phyloP scores from a whole-genome alignment of 805 yeast genomes.

The Metschnikowia matae region DNA sequence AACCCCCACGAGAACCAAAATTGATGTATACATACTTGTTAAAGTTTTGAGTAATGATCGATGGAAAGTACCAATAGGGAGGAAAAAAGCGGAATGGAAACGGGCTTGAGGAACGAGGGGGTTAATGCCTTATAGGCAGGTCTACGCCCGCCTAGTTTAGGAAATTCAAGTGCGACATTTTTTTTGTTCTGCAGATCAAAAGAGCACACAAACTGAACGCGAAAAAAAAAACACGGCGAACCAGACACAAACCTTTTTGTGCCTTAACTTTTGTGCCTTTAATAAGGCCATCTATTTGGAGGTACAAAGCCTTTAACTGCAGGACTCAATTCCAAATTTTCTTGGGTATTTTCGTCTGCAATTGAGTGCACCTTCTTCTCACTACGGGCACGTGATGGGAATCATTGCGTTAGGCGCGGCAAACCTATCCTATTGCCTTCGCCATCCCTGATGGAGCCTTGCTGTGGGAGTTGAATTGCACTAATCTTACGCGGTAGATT shows the following conservation, averaged over 20 bases:
- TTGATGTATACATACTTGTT: constrained; percentile 5
- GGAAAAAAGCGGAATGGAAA: constrained; percentile 5
- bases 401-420: constrained; percentile 1
- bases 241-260: not conserved
- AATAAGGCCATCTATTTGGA: not conserved
- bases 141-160: constrained; percentile 4
- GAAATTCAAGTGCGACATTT: constrained; percentile 6
- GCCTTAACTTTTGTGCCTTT: not conserved
- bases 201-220: constrained; percentile 1
- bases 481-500: not conserved
- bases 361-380: not conserved
- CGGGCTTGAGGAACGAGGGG: constrained; percentile 5
- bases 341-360: not conserved
- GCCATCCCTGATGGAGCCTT: constrained; percentile 1
- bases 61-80: constrained; percentile 5
- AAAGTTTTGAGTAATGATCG: constrained; percentile 3
- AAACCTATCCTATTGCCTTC: not conserved
- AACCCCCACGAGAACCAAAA: not conserved
- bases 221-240: not conserved
- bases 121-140: constrained; percentile 1
- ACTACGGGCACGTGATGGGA: not conserved
- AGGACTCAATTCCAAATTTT: not conserved
- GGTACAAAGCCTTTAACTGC: not conserved
- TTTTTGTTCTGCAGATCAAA: constrained; percentile 3
- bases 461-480: not conserved